A percentile compares a stretch with the other conserved stretches of the same genome.
These are phyloP conservation scores for Tulasnella sp. DNA, from an alignment of 768 basidiomycete genomes.

Conservation along the genomic window DNA sequence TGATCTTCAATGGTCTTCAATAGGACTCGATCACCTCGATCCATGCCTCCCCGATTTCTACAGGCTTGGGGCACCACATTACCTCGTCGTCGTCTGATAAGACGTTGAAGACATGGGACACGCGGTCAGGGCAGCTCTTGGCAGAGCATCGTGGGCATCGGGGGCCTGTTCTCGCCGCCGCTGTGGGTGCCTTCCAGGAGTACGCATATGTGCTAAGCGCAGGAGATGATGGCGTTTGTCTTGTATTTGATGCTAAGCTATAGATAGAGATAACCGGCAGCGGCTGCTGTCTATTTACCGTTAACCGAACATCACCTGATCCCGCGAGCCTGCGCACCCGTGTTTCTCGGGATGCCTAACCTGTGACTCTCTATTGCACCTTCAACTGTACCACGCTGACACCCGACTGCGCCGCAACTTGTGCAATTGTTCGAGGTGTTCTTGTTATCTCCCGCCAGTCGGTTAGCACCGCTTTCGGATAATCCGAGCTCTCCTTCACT, in stretches of 20 bases:
- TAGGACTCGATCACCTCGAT: conserved; percentile 87
- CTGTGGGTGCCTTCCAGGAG: conserved; percentile 52
- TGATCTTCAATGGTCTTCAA: background rate
- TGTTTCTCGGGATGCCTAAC: too few relatives aligned
- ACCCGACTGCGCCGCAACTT: background rate
- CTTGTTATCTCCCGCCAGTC: background rate
- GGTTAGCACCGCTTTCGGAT: background rate
- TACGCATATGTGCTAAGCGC: conserved; percentile 73
- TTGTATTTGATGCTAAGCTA: conserved; percentile 57
- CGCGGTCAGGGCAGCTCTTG: conserved; percentile 71
- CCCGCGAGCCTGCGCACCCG: background rate
- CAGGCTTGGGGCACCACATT: conserved; percentile 56
- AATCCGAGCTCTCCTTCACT: background rate
- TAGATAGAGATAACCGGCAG: background rate
- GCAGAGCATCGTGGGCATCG: conserved; percentile 80
- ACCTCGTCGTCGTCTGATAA: conserved; percentile 85
- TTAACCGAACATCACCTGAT: background rate
- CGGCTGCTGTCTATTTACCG: background rate
- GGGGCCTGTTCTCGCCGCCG: conserved; percentile 68
- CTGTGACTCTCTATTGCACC: background rate
- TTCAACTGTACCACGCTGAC: background rate
- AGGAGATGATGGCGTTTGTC: conserved; percentile 82
- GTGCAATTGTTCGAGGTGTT: background rate
- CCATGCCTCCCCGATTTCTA: conserved; percentile 67
- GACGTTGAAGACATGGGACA: conserved; percentile 89